phyloP scores from a whole-genome alignment of 352 stramenopile species.

The Blastocystis sp. region DNA sequence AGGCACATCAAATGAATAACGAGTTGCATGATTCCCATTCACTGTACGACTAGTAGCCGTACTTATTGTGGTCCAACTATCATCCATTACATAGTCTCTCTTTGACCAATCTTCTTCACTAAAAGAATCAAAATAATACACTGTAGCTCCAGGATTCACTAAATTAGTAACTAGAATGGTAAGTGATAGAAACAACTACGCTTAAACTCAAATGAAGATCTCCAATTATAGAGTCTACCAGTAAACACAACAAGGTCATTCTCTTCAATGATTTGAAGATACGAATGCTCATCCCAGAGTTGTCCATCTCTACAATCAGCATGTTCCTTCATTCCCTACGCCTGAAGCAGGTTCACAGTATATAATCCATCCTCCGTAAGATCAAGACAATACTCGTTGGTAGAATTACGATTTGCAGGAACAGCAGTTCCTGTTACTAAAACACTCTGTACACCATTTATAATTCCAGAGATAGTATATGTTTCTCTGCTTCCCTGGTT shows the following conservation, averaged over 20 bases:
- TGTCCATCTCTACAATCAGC: background rate
- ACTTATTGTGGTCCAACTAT: background rate
- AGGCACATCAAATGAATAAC: conserved; percentile 29
- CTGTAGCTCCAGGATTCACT: background rate
- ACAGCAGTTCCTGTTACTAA: background rate
- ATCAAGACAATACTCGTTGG: background rate
- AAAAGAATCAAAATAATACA: background rate
- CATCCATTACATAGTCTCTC: background rate
- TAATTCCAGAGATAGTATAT: background rate
- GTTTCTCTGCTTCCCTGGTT: background rate
- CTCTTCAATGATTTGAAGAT: background rate
- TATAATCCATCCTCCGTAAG: background rate
- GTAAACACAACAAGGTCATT: conserved; percentile 29
- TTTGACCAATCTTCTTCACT: background rate
- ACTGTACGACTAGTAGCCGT: background rate
- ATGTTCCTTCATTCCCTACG: background rate
- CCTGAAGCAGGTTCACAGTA: background rate
- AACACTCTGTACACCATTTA: background rate
- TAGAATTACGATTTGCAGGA: background rate
- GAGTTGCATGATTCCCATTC: background rate
- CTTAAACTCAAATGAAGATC: background rate
- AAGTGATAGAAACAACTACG: background rate
- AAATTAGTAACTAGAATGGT: background rate
- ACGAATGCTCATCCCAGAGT: background rate
- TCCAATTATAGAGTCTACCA: background rate